Conservation (phyloP, 495 filamentous ascomycete species). For the Penicillium robsamsonii region DNA sequence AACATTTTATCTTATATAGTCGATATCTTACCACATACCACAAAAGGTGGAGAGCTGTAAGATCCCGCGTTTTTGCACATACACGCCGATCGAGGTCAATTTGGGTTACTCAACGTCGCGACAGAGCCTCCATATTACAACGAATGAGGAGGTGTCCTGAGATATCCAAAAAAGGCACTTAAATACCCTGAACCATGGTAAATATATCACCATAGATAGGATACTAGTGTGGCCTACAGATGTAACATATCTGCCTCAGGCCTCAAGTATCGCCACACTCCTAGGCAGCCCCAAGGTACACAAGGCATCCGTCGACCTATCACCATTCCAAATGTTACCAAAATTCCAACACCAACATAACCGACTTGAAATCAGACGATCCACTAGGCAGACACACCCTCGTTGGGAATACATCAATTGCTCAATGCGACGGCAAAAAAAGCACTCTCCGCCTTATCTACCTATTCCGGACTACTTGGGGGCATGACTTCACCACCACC, state of each 20-base stretch:
- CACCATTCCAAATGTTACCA: background rate
- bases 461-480: constrained; percentile 16
- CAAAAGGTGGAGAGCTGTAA: background rate
- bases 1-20: background rate
- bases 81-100: constrained; percentile 2
- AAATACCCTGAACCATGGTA: background rate
- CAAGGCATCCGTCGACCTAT: background rate
- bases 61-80: background rate
- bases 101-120: constrained; percentile 1
- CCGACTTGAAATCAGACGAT: background rate
- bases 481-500: constrained; percentile 24
- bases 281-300: background rate
- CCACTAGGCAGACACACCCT: background rate
- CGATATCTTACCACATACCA: background rate
- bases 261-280: background rate
- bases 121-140: background rate
- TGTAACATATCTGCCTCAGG: background rate
- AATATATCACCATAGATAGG: background rate
- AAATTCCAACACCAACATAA: background rate
- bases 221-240: background rate
- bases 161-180: background rate
- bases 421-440: constrained; percentile 21
- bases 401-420: constrained; percentile 6
- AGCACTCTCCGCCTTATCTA: constrained; percentile 35
- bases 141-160: background rate